phyloP scores from a whole-genome alignment of 192 early-diverging fungal species.

The Backusella psychrophila region DNA sequence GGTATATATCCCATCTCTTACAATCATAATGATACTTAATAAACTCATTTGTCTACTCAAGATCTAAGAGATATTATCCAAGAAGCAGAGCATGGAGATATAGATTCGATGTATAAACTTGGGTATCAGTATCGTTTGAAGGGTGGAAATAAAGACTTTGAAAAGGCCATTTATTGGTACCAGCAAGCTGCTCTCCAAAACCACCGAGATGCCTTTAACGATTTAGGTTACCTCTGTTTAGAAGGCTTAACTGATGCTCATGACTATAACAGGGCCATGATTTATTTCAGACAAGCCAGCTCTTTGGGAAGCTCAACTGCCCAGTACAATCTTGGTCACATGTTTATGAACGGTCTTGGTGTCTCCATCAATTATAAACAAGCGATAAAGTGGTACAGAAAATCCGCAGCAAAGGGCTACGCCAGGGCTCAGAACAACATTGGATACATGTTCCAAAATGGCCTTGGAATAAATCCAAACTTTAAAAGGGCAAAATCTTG shows the following conservation, averaged over 20 bases:
- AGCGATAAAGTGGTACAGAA: neutral
- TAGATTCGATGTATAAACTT: neutral
- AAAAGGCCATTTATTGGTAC: neutral
- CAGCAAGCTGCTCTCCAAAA: neutral
- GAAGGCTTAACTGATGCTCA: neutral
- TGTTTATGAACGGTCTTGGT: slow-evolving; percentile 3
- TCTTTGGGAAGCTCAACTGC: neutral
- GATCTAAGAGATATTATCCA: neutral
- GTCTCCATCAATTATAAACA: neutral
- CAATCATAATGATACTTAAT: neutral
- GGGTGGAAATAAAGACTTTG: neutral
- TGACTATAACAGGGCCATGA: neutral
- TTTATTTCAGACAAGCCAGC: neutral
- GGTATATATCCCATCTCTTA: neutral
- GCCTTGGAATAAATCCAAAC: neutral
- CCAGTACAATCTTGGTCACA: neutral
- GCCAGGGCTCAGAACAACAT: neutral
- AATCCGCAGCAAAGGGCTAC: neutral
- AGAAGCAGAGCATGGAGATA: neutral
- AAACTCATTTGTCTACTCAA: neutral
- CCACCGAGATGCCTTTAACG: neutral
- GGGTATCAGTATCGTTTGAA: neutral
- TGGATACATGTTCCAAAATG: neutral
- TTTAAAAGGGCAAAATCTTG: neutral
- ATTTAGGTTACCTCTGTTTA: neutral